Conservation (phyloP, 2,329 filamentous ascomycete species). For the Ceratocystis ficicola region DNA sequence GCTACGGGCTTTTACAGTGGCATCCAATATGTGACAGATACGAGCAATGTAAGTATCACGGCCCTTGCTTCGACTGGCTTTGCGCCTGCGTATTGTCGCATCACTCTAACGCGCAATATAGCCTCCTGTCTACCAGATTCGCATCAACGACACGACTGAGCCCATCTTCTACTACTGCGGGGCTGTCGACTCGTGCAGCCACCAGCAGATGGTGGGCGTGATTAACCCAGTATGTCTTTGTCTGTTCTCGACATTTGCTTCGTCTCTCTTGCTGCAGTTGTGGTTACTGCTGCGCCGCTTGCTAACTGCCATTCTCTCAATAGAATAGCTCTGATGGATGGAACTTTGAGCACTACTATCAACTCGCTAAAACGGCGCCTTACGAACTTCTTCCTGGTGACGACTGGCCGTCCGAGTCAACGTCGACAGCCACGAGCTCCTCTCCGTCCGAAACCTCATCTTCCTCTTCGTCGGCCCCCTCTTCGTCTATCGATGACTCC, state of each 20-base stretch:
- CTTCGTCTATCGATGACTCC: constrained; percentile 18
- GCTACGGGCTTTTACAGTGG: constrained; percentile 44
- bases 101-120: constrained; percentile 23
- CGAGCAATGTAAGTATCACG: constrained; percentile 32
- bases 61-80: not conserved
- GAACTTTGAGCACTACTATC: constrained; percentile 38
- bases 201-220: constrained; percentile 59
- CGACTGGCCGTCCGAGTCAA: constrained; percentile 38
- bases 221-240: constrained; percentile 51
- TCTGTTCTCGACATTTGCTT: not conserved
- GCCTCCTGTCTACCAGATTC: constrained; percentile 34
- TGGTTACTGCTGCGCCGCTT: not conserved
- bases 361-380: constrained; percentile 37
- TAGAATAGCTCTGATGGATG: constrained; percentile 25
- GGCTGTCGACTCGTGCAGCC: constrained; percentile 51
- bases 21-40: constrained; percentile 35
- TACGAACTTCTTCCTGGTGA: constrained; percentile 46
- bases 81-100: not conserved
- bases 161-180: constrained; percentile 61
- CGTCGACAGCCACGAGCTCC: constrained; percentile 20
- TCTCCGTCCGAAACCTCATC: constrained; percentile 15
- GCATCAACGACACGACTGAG: constrained; percentile 43
- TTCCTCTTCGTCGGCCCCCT: constrained; percentile 21
- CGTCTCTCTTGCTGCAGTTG: not conserved
- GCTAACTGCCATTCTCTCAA: constrained; percentile 18